These are phyloP conservation scores for Starmerella kuoi DNA, from an alignment of 805 yeast genomes.

Conservation along the genomic window DNA sequence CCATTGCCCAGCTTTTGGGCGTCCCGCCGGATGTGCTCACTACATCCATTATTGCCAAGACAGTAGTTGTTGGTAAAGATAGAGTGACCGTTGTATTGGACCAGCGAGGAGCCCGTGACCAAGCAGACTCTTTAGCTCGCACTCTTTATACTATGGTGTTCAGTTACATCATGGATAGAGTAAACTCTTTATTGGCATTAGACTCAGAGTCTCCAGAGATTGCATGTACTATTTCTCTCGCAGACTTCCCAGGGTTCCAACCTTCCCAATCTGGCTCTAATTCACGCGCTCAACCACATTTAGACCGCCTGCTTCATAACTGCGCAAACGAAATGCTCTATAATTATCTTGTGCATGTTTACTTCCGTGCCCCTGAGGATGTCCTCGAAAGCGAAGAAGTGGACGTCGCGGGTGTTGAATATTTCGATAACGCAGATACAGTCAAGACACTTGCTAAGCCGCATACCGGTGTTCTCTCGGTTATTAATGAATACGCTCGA, in stretches of 20 bases:
- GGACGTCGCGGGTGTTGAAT: slow-evolving; percentile 42
- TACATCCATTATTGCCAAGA: slow-evolving; percentile 31
- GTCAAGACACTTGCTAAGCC: slow-evolving; percentile 42
- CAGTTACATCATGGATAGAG: slow-evolving; percentile 31
- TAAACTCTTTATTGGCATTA: slow-evolving; percentile 29
- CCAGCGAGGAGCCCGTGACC: slow-evolving; percentile 32
- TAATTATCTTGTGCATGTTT: slow-evolving; percentile 30
- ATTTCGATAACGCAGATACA: slow-evolving; percentile 44
- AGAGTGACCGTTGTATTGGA: slow-evolving; percentile 34
- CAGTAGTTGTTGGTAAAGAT: slow-evolving; percentile 29
- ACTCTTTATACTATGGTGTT: slow-evolving; percentile 32
- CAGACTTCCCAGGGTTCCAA: slow-evolving; percentile 35
- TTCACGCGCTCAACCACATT: slow-evolving; percentile 23
- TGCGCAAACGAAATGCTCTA: slow-evolving; percentile 34
- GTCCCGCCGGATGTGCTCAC: slow-evolving; percentile 31
- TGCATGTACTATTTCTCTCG: slow-evolving; percentile 29
- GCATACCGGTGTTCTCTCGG: slow-evolving; percentile 28
- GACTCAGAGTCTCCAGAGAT: slow-evolving; percentile 22
- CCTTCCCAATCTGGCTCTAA: slow-evolving; percentile 19
- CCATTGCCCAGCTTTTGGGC: slow-evolving; percentile 32
- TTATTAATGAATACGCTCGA: slow-evolving; percentile 31
- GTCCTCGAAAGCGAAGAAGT: slow-evolving; percentile 33
- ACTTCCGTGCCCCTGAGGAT: slow-evolving; percentile 31
- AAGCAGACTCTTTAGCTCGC: slow-evolving; percentile 34
- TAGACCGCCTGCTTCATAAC: slow-evolving; percentile 33